Evolutionary conservation across 495 filamentous ascomycete genomes (phyloP).

Genomic region (Trichoderma gamsii): DNA sequence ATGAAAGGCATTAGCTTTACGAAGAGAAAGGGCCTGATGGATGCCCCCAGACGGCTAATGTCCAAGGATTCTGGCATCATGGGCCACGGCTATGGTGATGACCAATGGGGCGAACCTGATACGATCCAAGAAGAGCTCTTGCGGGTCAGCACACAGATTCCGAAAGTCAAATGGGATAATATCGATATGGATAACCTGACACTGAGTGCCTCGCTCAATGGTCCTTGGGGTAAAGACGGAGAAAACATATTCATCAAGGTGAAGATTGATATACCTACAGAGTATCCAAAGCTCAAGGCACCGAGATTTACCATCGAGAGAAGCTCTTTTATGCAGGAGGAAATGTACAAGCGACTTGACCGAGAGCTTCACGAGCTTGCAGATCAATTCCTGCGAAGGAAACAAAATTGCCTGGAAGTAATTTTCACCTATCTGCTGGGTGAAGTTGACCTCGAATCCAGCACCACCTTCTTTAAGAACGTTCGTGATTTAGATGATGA

Average conservation of each 20-base stretch:
- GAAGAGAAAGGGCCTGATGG: constrained; percentile 41
- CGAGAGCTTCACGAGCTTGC: constrained; percentile 66
- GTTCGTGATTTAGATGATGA: constrained; percentile 59
- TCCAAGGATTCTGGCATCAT: constrained; percentile 42
- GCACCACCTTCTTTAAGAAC: constrained; percentile 62
- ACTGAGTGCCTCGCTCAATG: constrained; percentile 70
- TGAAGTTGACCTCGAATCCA: constrained; percentile 70
- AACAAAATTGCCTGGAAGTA: constrained; percentile 75
- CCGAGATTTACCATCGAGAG: constrained; percentile 70
- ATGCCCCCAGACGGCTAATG: constrained; percentile 29
- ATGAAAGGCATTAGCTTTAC: constrained; percentile 89
- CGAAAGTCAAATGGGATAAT: constrained; percentile 80
- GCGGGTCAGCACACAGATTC: constrained; percentile 72
- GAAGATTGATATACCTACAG: constrained; percentile 68
- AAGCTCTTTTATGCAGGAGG: constrained; percentile 68
- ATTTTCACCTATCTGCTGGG: constrained; percentile 78
- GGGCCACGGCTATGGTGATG: constrained; percentile 37
- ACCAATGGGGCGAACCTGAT: constrained; percentile 69
- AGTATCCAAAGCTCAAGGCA: constrained; percentile 64
- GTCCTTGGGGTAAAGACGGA: constrained; percentile 74
- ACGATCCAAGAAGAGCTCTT: constrained; percentile 83
- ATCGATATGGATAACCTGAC: constrained; percentile 71
- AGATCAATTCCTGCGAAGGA: constrained; percentile 57
- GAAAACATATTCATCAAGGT: constrained; percentile 70
- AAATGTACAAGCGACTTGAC: constrained; percentile 56